Evolutionary conservation across 352 stramenopile genomes (phyloP), one percentile per base, ranked within the genome.

Genomic region (Phytophthora pseudosyringae): DNA sequence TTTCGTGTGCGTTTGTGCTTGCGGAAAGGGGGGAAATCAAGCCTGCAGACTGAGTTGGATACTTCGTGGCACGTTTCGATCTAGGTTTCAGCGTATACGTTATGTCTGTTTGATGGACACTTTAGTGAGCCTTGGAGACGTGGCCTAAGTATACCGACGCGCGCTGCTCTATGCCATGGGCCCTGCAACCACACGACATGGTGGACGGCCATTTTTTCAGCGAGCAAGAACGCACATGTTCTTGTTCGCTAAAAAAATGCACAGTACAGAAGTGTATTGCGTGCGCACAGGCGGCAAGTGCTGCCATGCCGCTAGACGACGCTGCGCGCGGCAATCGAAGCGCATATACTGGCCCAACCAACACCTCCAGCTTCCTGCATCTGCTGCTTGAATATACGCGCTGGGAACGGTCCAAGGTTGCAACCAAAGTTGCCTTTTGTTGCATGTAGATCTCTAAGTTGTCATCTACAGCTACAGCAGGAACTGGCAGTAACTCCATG

Each of bases 151-250:
- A 31, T 29, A 40, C 18, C 3, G 1, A 25, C 31, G 7, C 28
- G 45, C 25, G 18, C 33, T 57, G 40, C 61, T 69, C 61, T 69
- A 69, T 69, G 46, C 46, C 60, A 48, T 28, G 13, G 32, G 36
- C 43, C 21, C 39, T 59, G 45, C 54, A 51, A 69, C 36, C 44
- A 44, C n/a, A 69, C 61, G 45, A 64, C 38, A 48, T 28, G 18
- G 59, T 50, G 50, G 59, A 68, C 35, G 36, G 36, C 44, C 61
- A 67, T 67, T 67, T 67, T 56, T 68, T 68, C 59, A 68, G 59
- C 59, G 51, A 13, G 16, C 40, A 59, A 59, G 35, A 38, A 16
- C 59, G 39, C 12, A 26, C 39, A 45, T 45, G 39, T 43, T 21
- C 21, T 21, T 21, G 21, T 2, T 21, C 21, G 21, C 21, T 21